A percentile compares a stretch with the other conserved stretches of the same genome.
phyloP scores from a whole-genome alignment of 202 grass and related monocot genomes.

The Carex sylvatica region DNA sequence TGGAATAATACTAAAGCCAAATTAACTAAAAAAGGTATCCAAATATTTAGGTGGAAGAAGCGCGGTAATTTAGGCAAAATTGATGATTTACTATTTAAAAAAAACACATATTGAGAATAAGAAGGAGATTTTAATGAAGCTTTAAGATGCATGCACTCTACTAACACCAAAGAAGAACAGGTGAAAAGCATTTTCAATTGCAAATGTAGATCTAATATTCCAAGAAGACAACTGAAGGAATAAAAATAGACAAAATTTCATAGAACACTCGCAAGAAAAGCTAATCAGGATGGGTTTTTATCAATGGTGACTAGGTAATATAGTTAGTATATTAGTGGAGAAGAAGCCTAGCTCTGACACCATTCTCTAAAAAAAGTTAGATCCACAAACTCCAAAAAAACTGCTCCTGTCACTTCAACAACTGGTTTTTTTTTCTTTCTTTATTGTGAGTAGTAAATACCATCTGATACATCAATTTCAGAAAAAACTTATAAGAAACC shows the following conservation, averaged over 20 bases:
- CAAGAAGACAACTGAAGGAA: not conserved
- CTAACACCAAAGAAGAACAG: not conserved
- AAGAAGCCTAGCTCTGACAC: slow-evolving; percentile 9
- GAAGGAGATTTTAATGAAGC: not conserved
- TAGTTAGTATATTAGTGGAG: not conserved
- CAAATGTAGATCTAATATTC: slow-evolving; percentile 17
- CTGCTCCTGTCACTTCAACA: slow-evolving; percentile 1
- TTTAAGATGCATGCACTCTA: slow-evolving; percentile 16
- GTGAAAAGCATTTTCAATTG: not conserved
- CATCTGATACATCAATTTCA: not conserved
- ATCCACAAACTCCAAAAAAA: slow-evolving; percentile 21
- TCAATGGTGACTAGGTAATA: not conserved
- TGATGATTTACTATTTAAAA: not conserved
- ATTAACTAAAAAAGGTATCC: not conserved
- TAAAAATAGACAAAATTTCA: not conserved
- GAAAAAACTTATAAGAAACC: not conserved
- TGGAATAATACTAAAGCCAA: not conserved
- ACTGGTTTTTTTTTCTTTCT: slow-evolving; percentile 1
- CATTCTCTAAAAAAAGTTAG: slow-evolving; percentile 19
- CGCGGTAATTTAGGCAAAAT: not conserved
- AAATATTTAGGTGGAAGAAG: not conserved
- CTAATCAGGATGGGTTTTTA: not conserved
- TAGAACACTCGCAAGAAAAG: not conserved
- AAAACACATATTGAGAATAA: not conserved
- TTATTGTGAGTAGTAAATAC: not conserved